Evolutionary conservation across 2,329 filamentous ascomycete genomes (phyloP), one percentile per base, ranked within the genome.

Genomic region (Microsporum ferrugineum): DNA sequence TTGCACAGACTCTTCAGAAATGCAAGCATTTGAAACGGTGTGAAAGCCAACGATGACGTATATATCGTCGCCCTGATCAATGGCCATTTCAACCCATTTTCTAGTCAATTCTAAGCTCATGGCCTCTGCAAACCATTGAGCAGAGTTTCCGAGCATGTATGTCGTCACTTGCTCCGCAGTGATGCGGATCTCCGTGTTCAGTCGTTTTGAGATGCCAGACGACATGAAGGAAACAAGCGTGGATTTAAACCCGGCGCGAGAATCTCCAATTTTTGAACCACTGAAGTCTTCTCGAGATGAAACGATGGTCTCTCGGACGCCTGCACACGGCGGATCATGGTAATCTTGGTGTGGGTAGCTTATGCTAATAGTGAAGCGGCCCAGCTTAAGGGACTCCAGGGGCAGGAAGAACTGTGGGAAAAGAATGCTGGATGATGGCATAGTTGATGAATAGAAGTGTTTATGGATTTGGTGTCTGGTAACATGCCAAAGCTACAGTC

Each of bases 11-110:
- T 23, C 36, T 38, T 57, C 55, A 1, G 38, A 5, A n/a, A 57
- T 38, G 7, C 36, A 12, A 38, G 55, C 55, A 57, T 57, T 23
- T 14, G 34, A 38, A 1, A 57, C 29, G 29, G 56, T 58, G 29
- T 58, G 56, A 27, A n/a, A 58, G 14, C 14, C 56, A 12, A 58
- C 56, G 23, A 58, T 23, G 12, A 58, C 23, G 43, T 39, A 58
- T 12, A 58, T 58, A 27, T 58, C 56, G 2, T 38, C 31, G 17
- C 56, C 56, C 14, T 58, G 5, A 8, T 58, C 56, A 10, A 58
- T 58, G 4, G 56, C 23, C 12, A 12, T 43, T 27, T 58, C 56
- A 17, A 41, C 27, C 56, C 56, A 58, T 34, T 58, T 23, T 6
- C 38, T 10, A 1, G 56, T 58, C 5, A 7, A 33, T 5, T 58